These are phyloP conservation scores for Mycena vulgaris DNA, from an alignment of 768 basidiomycete species.

Conservation along the genomic window DNA sequence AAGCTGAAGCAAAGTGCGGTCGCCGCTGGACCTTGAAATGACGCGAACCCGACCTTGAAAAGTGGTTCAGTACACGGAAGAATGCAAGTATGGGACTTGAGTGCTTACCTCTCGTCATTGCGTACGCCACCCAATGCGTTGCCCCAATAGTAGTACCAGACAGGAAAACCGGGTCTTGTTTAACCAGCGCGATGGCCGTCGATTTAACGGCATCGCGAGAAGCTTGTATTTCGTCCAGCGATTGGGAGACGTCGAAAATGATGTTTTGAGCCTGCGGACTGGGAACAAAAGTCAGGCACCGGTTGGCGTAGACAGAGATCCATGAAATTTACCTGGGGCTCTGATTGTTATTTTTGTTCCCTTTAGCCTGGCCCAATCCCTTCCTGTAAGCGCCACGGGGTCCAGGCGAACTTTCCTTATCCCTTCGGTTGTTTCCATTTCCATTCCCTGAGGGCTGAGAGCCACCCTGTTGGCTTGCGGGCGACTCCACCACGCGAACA, in stretches of 20 bases:
- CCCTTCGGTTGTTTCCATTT: constrained; percentile 57
- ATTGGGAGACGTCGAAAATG: constrained; percentile 81
- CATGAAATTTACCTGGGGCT: constrained; percentile 71
- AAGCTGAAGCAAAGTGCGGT: constrained; percentile 88
- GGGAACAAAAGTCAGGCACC: constrained; percentile 21
- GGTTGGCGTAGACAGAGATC: neutral
- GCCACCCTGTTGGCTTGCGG: constrained; percentile 59
- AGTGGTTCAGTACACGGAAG: constrained; percentile 12
- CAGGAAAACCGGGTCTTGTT: constrained; percentile 87
- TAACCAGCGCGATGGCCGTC: constrained; percentile 92
- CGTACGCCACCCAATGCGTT: constrained; percentile 94
- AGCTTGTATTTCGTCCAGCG: constrained; percentile 83
- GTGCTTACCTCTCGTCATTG: constrained; percentile 83
- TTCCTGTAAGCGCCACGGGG: constrained; percentile 60
- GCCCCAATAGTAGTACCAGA: constrained; percentile 92
- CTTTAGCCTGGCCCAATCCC: constrained; percentile 57
- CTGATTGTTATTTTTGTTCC: constrained; percentile 61
- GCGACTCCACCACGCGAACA: constrained; percentile 66
- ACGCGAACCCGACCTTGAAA: constrained; percentile 83
- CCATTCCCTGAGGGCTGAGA: constrained; percentile 42
- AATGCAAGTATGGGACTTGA: neutral
- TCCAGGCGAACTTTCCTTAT: constrained; percentile 82
- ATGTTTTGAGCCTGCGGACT: constrained; percentile 80
- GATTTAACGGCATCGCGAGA: constrained; percentile 85
- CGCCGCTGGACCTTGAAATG: constrained; percentile 90